phyloP scores from a whole-genome alignment of 768 basidiomycete species.

The Pleurotus citrinopileatus region DNA sequence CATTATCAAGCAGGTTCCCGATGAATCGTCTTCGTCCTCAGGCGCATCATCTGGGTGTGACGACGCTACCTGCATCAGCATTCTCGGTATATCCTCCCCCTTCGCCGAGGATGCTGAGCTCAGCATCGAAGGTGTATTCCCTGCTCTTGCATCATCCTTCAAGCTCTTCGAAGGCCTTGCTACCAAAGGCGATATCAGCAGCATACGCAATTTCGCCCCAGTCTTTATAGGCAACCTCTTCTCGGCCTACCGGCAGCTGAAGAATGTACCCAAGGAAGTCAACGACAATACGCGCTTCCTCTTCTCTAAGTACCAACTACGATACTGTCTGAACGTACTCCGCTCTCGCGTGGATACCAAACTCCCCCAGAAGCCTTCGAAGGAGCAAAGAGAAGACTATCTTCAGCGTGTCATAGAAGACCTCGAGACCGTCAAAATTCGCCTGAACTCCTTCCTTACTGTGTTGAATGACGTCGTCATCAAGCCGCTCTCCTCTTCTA shows the following conservation, averaged over 20 bases:
- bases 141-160: background rate
- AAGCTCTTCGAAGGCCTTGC: background rate
- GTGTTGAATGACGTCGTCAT: background rate
- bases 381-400: background rate
- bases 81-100: background rate
- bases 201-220: background rate
- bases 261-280: background rate
- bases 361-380: background rate
- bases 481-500: background rate
- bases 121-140: slow-evolving; percentile 3
- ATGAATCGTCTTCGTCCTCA: background rate
- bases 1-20: background rate
- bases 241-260: background rate
- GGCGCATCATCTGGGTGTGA: background rate
- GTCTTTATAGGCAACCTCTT: background rate
- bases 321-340: background rate
- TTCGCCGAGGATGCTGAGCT: background rate
- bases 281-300: background rate
- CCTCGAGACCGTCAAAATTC: background rate
- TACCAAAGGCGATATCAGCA: background rate
- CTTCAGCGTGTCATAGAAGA: background rate
- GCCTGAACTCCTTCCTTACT: background rate
- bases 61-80: slow-evolving; percentile 1
- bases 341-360: background rate
- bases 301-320: background rate